Evolutionary conservation across 768 basidiomycete species (phyloP), one percentile per base, ranked within the genome.

Genomic region (Suillus tomentosus): DNA sequence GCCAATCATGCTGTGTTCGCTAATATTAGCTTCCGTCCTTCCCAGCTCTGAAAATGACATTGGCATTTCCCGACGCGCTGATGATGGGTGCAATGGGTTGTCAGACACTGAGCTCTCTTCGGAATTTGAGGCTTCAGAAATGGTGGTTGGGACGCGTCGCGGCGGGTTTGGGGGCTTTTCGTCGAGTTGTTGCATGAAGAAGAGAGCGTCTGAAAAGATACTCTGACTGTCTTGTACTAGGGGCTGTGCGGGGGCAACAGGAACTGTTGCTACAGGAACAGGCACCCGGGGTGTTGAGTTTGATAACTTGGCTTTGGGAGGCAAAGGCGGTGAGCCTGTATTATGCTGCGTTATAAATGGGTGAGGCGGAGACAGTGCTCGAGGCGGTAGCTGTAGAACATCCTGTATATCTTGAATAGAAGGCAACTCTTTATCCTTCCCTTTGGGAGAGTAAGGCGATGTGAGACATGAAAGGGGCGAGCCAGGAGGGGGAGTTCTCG

Each of bases 181-280:
- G 64, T 82, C 81, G 58, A 82, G 73, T 66, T 90, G 83, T 64
- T 85, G 85, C 85, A 91, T 87, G 71, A 86, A 90, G 75, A 84
- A 90, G 50, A 91, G 73, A 14, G 88, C 86, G 70, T 89, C 88
- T 61, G 79, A 76, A 56, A 79, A 77, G 34, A 89, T 69, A 51
- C 77, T 77, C 55, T 79, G 71, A n/a, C 77, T 65, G 24, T 73
- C 74, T 40, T 72, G 70, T 22, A 22, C 64, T 6, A 67, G 58
- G 34, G 71, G 56, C 73, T 74, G 78, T 74, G 66, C 64, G 65
- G 66, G 73, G 64, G 74, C 71, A 11, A 66, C 68, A 27, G 68
- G 66, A 31, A 64, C 64, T 43, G 66, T 59, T 36, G 71, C 61
- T 22, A 65, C 64, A 3, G 68, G 37, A 60, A 61, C 36, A 55